Conservation (phyloP, 495 filamentous ascomycete species). For the Penicillium taxi region DNA sequence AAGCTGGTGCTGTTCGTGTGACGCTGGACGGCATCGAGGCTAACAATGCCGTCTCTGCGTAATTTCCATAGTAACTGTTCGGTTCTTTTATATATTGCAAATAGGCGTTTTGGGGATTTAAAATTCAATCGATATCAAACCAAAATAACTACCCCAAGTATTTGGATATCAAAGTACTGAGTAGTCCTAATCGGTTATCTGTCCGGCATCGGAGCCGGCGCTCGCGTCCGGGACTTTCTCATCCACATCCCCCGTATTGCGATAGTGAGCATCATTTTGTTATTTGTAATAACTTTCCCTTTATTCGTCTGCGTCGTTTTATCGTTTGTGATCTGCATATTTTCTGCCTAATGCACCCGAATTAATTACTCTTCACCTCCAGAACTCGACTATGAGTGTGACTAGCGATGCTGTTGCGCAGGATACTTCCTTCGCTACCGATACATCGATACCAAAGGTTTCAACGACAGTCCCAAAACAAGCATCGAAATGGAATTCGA, state of each 20-base stretch:
- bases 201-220: constrained; percentile 31
- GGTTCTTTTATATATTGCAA: constrained; percentile 3
- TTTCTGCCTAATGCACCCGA: too few relatives aligned
- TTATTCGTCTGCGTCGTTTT: constrained; percentile 8
- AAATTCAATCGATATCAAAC: too few relatives aligned
- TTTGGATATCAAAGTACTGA: not conserved
- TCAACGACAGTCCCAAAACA: not conserved
- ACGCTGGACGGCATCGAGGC: constrained; percentile 69
- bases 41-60: not conserved
- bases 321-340: too few relatives aligned
- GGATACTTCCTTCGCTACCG: constrained; percentile 20
- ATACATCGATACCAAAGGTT: not conserved
- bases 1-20: constrained; percentile 85
- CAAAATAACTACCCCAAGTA: constrained; percentile 8
- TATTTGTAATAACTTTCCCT: constrained; percentile 16
- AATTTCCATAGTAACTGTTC: not conserved
- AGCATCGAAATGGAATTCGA: constrained; percentile 62
- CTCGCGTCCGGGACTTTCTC: constrained; percentile 25
- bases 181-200: constrained; percentile 16
- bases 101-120: constrained; percentile 14
- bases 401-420: constrained; percentile 26
- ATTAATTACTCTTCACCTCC: not conserved
- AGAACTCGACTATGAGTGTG: constrained; percentile 16
- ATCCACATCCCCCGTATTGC: constrained; percentile 13
- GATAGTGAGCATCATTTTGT: constrained; percentile 2